phyloP scores from a whole-genome alignment of 1,139 yeast genomes.

The Yamadazyma friedrichii region DNA sequence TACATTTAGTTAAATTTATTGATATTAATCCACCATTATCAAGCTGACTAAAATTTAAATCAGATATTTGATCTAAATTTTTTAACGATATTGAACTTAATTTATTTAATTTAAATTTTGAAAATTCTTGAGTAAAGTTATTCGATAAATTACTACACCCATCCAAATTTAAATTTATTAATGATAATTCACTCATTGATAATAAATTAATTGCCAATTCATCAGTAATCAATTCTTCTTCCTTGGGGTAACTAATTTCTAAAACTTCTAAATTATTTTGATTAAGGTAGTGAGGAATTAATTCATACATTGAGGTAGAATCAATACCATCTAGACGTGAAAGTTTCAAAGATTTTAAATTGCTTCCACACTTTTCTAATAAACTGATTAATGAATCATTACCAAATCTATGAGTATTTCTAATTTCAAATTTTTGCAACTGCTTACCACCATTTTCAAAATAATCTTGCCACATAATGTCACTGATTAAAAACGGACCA shows the following conservation, averaged over 20 bases:
- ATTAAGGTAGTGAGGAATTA: constrained; percentile 60
- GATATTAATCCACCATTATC: constrained; percentile 58
- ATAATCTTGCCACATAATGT: constrained; percentile 70
- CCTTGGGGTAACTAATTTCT: constrained; percentile 67
- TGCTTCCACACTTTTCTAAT: constrained; percentile 60
- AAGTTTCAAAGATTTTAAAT: constrained; percentile 48
- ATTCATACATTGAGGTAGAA: constrained; percentile 55
- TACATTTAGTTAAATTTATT: constrained; percentile 67
- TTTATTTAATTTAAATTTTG: constrained; percentile 50
- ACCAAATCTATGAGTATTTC: constrained; percentile 81
- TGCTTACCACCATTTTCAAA: constrained; percentile 46
- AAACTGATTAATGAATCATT: constrained; percentile 63
- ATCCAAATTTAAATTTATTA: constrained; percentile 59
- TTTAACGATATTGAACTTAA: constrained; percentile 54
- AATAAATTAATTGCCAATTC: constrained; percentile 65
- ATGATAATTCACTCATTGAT: constrained; percentile 59
- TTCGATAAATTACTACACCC: constrained; percentile 78
- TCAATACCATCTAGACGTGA: constrained; percentile 72
- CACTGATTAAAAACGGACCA: constrained; percentile 86
- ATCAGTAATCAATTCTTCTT: constrained; percentile 68
- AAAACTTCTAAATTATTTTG: constrained; percentile 49
- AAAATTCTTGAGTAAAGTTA: constrained; percentile 54
- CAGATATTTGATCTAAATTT: constrained; percentile 60
- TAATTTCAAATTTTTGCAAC: constrained; percentile 51
- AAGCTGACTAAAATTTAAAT: constrained; percentile 55